A percentile compares a stretch with the other conserved stretches of the same genome.
These are phyloP conservation scores for Clonostachys chloroleuca DNA, from an alignment of 2,329 filamentous ascomycete species.

Conservation along the genomic window DNA sequence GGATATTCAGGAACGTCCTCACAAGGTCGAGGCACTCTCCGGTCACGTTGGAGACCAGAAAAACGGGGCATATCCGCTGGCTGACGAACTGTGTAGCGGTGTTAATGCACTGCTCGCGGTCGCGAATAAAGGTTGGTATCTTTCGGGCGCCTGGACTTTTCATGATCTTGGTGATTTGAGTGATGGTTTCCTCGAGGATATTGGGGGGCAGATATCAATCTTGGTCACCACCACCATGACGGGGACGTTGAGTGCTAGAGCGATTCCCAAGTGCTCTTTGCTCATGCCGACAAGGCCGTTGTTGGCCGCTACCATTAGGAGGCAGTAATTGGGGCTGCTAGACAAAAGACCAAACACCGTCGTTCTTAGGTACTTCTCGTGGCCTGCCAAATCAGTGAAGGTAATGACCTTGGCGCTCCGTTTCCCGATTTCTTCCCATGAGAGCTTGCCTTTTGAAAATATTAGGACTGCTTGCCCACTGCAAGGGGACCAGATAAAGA, in stretches of 20 bases:
- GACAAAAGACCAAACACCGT: conserved; percentile 94
- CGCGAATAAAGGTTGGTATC: conserved; percentile 93
- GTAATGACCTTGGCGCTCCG: conserved; percentile 94
- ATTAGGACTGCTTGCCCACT: not conserved
- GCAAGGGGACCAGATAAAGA: conserved; percentile 1
- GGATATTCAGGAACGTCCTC: conserved; percentile 87
- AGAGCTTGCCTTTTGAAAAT: conserved; percentile 50
- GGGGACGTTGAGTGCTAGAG: conserved; percentile 88
- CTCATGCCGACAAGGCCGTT: conserved; percentile 98
- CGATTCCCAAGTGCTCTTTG: conserved; percentile 95
- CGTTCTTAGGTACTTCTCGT: conserved; percentile 91
- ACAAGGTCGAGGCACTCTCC: conserved; percentile 88
- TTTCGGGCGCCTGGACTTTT: conserved; percentile 92
- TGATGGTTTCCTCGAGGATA: conserved; percentile 89
- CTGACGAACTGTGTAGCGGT: conserved; percentile 95
- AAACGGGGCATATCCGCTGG: conserved; percentile 92
- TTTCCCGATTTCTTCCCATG: conserved; percentile 97
- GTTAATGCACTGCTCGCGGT: conserved; percentile 85
- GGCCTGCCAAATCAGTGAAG: conserved; percentile 92
- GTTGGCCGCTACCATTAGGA: conserved; percentile 97
- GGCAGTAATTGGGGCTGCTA: conserved; percentile 93
- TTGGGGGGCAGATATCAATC: conserved; percentile 98
- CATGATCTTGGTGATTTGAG: conserved; percentile 86
- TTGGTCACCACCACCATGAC: conserved; percentile 98
- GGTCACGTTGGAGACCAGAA: conserved; percentile 97